phyloP scores from a whole-genome alignment of 202 grass and related monocot species.

The Musa balbisiana region DNA sequence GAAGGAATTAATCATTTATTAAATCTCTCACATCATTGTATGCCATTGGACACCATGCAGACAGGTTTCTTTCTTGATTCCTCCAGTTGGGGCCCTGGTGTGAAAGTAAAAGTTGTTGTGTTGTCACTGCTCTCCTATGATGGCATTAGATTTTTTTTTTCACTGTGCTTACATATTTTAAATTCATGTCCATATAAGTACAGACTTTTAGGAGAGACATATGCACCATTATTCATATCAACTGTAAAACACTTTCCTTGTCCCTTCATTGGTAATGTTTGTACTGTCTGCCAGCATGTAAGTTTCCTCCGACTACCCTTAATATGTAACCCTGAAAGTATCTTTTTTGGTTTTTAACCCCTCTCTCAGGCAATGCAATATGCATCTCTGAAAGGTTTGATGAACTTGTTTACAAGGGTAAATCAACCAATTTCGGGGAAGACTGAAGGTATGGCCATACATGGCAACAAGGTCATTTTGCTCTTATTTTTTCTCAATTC shows the following conservation, averaged over 20 bases:
- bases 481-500: background rate
- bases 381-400: constrained; percentile 80
- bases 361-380: constrained; percentile 71
- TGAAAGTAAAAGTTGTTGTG: too few species aligned
- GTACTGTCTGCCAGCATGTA: background rate
- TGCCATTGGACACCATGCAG: too few species aligned
- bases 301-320: background rate
- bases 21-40: too few species aligned
- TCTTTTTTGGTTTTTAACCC: background rate
- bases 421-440: constrained; percentile 44
- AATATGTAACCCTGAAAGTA: background rate
- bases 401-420: constrained; percentile 63
- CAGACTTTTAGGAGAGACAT: too few species aligned
- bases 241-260: background rate
- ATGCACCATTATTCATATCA: background rate
- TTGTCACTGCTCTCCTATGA: too few species aligned
- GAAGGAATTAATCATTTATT: too few species aligned
- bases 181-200: too few species aligned
- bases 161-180: too few species aligned
- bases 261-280: background rate
- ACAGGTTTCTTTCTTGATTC: too few species aligned
- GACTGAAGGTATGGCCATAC: constrained; percentile 48
- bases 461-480: constrained; percentile 1
- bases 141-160: too few species aligned
- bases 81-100: too few species aligned